Evolutionary conservation across 208 protist species (phyloP).

Genomic region (Leishmania tropica): DNA sequence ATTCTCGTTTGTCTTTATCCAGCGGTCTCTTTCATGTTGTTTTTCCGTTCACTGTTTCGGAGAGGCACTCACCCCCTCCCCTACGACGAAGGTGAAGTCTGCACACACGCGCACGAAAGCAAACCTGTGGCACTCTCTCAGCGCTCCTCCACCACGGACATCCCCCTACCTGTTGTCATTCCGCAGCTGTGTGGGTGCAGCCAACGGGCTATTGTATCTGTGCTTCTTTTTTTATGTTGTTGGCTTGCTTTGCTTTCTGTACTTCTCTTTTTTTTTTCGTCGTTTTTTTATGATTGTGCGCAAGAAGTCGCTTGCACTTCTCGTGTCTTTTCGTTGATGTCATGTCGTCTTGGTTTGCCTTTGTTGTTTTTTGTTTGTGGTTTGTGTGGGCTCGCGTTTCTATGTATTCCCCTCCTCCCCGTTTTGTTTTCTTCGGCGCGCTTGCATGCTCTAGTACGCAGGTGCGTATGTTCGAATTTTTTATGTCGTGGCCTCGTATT

Average conservation of each 20-base stretch:
- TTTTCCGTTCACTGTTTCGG: neutral
- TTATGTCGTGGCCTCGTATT: too few relatives aligned
- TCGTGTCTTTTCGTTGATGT: neutral
- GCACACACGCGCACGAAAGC: too few relatives aligned
- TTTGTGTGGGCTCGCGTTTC: too few relatives aligned
- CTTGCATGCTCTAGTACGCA: neutral
- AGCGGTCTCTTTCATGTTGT: neutral
- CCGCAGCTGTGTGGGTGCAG: too few relatives aligned
- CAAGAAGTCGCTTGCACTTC: too few relatives aligned
- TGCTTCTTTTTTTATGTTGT: too few relatives aligned
- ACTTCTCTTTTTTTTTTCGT: conserved; percentile 10
- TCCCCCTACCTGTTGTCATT: too few relatives aligned
- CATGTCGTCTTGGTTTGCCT: neutral
- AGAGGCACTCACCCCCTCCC: neutral
- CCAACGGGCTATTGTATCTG: too few relatives aligned
- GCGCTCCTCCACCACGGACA: too few relatives aligned
- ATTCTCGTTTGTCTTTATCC: neutral
- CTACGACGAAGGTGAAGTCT: neutral
- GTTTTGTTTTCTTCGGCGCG: neutral
- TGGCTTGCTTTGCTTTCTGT: neutral
- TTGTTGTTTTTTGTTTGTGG: neutral
- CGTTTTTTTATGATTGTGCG: neutral
- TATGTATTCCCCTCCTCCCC: too few relatives aligned
- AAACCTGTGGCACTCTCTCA: too few relatives aligned
- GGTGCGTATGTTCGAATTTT: neutral